These are phyloP conservation scores for Bromus sterilis DNA, from an alignment of 176 grass and related monocot species.

Conservation along the genomic window DNA sequence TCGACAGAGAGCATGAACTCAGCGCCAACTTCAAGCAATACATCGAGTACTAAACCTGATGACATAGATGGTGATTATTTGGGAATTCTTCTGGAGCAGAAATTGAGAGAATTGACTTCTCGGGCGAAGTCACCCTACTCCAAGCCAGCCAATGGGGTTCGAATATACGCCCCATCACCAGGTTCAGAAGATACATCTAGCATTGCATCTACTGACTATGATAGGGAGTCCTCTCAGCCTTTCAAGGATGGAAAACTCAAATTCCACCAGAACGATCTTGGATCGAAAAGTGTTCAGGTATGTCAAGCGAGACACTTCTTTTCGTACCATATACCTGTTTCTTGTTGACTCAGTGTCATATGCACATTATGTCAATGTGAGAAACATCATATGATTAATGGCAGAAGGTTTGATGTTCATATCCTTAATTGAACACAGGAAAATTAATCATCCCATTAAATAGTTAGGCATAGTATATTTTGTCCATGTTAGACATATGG, in stretches of 20 bases:
- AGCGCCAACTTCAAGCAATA: constrained; percentile 19
- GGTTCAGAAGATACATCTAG: constrained; percentile 46
- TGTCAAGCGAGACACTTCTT: constrained; percentile 12
- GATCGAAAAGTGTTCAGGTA: constrained; percentile 38
- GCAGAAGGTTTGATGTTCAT: neutral
- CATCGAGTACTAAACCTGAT: constrained; percentile 15
- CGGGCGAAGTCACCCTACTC: constrained; percentile 46
- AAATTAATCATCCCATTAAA: neutral
- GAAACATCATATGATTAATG: neutral
- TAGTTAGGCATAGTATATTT: neutral
- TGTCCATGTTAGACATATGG: neutral
- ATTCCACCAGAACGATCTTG: neutral
- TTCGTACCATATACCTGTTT: constrained; percentile 10
- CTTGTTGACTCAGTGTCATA: neutral
- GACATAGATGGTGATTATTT: constrained; percentile 70
- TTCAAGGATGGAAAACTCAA: constrained; percentile 33
- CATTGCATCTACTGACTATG: constrained; percentile 36
- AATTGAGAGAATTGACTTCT: constrained; percentile 73
- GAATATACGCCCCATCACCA: neutral
- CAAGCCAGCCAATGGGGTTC: constrained; percentile 37
- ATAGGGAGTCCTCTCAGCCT: constrained; percentile 39
- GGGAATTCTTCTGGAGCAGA: constrained; percentile 81
- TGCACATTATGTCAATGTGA: neutral
- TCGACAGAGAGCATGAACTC: constrained; percentile 5
- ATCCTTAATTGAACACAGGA: neutral